Evolutionary conservation across 208 protist genomes (phyloP), one percentile per base, ranked within the genome.

Genomic region (Trypanosoma theileri): DNA sequence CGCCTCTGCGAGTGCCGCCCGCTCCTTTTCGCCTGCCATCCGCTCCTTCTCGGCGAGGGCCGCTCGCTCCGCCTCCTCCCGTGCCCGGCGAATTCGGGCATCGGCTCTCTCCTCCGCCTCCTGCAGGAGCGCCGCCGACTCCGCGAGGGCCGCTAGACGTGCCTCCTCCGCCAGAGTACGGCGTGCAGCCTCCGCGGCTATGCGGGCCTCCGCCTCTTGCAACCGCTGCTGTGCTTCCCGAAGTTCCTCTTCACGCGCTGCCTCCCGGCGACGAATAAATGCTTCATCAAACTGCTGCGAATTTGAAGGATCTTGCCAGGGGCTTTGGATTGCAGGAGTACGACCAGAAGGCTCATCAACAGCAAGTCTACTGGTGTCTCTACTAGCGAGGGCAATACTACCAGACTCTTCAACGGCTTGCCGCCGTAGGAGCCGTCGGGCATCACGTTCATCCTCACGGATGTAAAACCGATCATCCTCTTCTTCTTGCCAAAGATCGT

Each of bases 171-270:
- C 13, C 11, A 19, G 0, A 21, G 21, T 64, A 28, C 86, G 77
- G 13, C 69, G 70, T 7, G 71, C 56, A 0, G 62, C 72, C 54
- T 92, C 86, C 44, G 81, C 86, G 9, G 59, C 63, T 16, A 92
- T 73, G 16, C 83, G 82, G 1, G 68, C 58, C 71, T 92, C 74
- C 8, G 86, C 86, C 57, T 92, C 86, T 1, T 58, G 75, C 28
- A 92, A 70, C 4, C 86, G 86, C 16, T 51, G 55, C 44, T 85
- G 60, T 14, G 86, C 79, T 14, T 84, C 71, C 14, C 69, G 53
- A 31, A 91, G 62, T 35, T 87, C 81, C 14, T 76, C 70, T 19
- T 78, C 73, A 35, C 75, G 66, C 19, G 71, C 59, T 26, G 42
- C 41, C 60, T 85, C 80, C 41, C 62, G 53, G 11, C 81, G 73